A percentile compares a stretch with the other conserved stretches of the same genome.
Conservation (phyloP, 768 basidiomycete genomes). For the Russula abietina region DNA sequence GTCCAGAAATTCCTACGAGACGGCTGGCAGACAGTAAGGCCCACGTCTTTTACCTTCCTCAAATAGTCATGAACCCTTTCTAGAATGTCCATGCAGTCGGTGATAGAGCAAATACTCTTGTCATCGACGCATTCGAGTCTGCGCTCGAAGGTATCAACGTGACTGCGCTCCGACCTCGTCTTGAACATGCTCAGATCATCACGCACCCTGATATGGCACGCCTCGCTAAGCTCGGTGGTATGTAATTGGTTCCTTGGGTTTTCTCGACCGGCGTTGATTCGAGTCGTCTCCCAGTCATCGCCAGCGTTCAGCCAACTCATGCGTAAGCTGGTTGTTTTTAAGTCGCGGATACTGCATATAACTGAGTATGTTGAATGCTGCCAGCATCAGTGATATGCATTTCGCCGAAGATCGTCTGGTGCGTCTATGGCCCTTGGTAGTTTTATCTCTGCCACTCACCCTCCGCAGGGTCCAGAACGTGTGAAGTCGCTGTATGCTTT, state of each 20-base stretch:
- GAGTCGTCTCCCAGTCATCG: slow-evolving; percentile 55
- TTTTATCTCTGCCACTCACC: slow-evolving; percentile 11
- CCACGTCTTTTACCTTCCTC: neutral
- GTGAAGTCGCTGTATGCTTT: slow-evolving; percentile 86
- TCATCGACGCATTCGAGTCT: slow-evolving; percentile 76
- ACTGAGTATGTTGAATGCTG: slow-evolving; percentile 13
- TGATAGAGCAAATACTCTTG: slow-evolving; percentile 80
- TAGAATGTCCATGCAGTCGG: slow-evolving; percentile 87
- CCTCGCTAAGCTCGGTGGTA: slow-evolving; percentile 75
- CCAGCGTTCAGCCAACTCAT: slow-evolving; percentile 87
- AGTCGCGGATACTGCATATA: neutral
- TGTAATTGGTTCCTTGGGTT: slow-evolving; percentile 23
- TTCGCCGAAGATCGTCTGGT: slow-evolving; percentile 81
- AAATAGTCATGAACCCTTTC: neutral
- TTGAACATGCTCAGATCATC: slow-evolving; percentile 91
- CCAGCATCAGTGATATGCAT: slow-evolving; percentile 80
- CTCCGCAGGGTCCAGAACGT: slow-evolving; percentile 65
- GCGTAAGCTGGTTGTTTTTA: slow-evolving; percentile 45
- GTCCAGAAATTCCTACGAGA: slow-evolving; percentile 68
- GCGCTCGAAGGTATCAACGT: slow-evolving; percentile 57
- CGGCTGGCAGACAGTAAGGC: slow-evolving; percentile 84
- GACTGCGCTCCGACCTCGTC: slow-evolving; percentile 61
- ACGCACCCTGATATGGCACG: slow-evolving; percentile 67
- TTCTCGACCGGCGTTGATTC: neutral
- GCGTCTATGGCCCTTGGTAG: slow-evolving; percentile 24